phyloP scores from a whole-genome alignment of 1,284 basidiomycete genomes.

The Sanguinoderma infundibulare region DNA sequence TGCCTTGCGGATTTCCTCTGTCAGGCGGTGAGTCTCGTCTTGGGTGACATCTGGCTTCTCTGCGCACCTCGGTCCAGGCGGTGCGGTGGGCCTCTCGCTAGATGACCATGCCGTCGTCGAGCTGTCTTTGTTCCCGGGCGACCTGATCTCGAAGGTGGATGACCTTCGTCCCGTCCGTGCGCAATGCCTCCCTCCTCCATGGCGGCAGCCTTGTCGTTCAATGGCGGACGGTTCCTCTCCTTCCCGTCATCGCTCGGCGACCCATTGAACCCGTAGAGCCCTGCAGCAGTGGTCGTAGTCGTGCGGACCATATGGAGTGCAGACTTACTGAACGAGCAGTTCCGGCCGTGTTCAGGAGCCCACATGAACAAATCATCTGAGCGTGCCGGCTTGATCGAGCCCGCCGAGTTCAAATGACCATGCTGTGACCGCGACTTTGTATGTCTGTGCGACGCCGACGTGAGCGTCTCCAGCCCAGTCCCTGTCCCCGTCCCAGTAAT shows the following conservation, averaged over 20 bases:
- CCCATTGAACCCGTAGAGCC: slow-evolving; percentile 34
- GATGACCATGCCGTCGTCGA: slow-evolving; percentile 27
- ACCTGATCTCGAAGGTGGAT: slow-evolving; percentile 40
- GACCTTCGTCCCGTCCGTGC: slow-evolving; percentile 46
- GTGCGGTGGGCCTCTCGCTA: slow-evolving; percentile 25
- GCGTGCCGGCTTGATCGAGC: slow-evolving; percentile 44
- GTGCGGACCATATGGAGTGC: slow-evolving; percentile 47
- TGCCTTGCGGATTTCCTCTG: slow-evolving; percentile 54
- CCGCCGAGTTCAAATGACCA: slow-evolving; percentile 36
- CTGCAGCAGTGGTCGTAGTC: slow-evolving; percentile 43
- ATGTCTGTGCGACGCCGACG: slow-evolving; percentile 37
- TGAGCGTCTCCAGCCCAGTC: slow-evolving; percentile 22
- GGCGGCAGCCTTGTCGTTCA: slow-evolving; percentile 39
- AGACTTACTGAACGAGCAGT: slow-evolving; percentile 62
- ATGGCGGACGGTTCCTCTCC: slow-evolving; percentile 30
- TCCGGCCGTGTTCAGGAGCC: slow-evolving; percentile 50
- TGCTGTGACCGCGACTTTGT: slow-evolving; percentile 44
- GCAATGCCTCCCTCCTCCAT: slow-evolving; percentile 51
- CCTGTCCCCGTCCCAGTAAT: slow-evolving; percentile 24
- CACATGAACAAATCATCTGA: slow-evolving; percentile 32
- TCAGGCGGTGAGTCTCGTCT: slow-evolving; percentile 50
- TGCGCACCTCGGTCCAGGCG: neutral
- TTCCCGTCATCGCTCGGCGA: slow-evolving; percentile 17
- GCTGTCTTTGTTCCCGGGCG: slow-evolving; percentile 18
- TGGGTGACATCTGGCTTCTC: slow-evolving; percentile 44